Evolutionary conservation across 768 basidiomycete genomes (phyloP).

Genomic region (Cystobasidium tubakii): DNA sequence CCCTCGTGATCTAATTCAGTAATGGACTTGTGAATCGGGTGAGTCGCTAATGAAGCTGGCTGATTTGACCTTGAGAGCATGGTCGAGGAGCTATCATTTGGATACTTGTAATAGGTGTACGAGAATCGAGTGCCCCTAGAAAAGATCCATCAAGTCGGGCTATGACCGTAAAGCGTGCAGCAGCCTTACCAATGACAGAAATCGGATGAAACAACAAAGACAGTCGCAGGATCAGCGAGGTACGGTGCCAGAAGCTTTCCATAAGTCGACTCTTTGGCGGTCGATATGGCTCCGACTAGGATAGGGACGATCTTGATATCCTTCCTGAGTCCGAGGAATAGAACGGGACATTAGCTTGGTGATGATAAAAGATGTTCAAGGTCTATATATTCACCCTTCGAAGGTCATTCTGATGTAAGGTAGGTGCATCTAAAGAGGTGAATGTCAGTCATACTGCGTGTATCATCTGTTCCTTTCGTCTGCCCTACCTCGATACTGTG

Average conservation of each 20-base stretch:
- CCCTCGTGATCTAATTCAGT: conserved; percentile 77
- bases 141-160: not conserved
- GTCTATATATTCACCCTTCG: conserved; percentile 57
- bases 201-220: conserved; percentile 88
- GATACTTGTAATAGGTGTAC: conserved; percentile 80
- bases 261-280: conserved; percentile 59
- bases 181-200: conserved; percentile 88
- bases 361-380: no score
- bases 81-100: conserved; percentile 46
- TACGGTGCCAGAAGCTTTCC: conserved; percentile 74
- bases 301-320: conserved; percentile 81
- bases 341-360: no score
- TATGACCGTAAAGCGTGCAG: conserved; percentile 35
- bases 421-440: conserved; percentile 11
- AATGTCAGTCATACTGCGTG: not conserved
- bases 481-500: conserved; percentile 81
- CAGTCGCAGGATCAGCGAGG: conserved; percentile 67
- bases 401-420: conserved; percentile 74
- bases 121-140: conserved; percentile 74
- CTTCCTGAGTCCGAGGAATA: conserved; percentile 19
- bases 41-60: conserved; percentile 30
- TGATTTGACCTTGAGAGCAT: not conserved
- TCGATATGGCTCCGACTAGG: conserved; percentile 71
- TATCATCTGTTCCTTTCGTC: no score
- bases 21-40: conserved; percentile 77